Evolutionary conservation across 225 moss, liverwort and hornwort species (phyloP).

Genomic region (Pleurozium schreberi): DNA sequence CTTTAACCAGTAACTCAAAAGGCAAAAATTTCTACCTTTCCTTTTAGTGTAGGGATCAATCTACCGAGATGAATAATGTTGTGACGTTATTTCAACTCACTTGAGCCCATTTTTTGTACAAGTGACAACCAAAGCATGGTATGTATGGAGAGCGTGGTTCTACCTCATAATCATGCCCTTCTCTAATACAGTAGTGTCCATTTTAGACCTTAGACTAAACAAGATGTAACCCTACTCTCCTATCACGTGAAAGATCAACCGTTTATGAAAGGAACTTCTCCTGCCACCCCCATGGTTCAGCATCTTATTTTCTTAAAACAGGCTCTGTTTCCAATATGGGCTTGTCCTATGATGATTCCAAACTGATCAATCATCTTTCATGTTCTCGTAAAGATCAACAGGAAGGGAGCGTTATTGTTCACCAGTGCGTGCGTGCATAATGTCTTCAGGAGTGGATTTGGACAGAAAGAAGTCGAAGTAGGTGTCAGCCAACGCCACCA

Average conservation of each 20-base stretch:
- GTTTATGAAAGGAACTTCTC: neutral
- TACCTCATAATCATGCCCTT: neutral
- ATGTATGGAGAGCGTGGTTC: neutral
- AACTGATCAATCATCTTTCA: neutral
- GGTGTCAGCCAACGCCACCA: constrained; percentile 67
- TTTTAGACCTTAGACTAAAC: neutral
- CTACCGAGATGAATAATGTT: neutral
- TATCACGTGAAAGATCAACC: neutral
- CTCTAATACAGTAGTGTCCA: neutral
- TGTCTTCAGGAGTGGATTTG: constrained; percentile 46
- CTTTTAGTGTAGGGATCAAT: neutral
- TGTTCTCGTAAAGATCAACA: neutral
- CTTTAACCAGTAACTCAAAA: neutral
- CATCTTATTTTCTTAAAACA: neutral
- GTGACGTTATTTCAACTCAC: neutral
- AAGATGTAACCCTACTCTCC: neutral
- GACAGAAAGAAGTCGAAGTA: constrained; percentile 68
- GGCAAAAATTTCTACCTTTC: neutral
- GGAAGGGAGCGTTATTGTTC: neutral
- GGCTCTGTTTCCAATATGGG: neutral
- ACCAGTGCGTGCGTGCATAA: constrained; percentile 67
- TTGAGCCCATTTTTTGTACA: neutral
- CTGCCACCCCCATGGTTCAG: neutral
- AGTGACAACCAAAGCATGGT: neutral
- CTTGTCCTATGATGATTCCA: neutral